These are phyloP conservation scores for Oryza coarctata DNA, from an alignment of 176 grass and related monocot species.

Conservation along the genomic window DNA sequence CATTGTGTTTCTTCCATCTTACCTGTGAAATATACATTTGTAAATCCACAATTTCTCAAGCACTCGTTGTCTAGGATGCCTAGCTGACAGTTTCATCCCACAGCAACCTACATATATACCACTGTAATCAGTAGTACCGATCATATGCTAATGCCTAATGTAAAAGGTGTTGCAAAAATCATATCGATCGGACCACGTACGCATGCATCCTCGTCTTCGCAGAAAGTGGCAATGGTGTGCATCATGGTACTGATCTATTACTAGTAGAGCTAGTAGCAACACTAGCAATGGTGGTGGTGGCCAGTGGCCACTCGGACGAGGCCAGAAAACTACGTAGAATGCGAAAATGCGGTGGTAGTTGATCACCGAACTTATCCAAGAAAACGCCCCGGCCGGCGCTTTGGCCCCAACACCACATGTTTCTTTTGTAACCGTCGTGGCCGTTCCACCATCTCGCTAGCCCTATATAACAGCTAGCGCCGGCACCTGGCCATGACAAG, in stretches of 20 bases:
- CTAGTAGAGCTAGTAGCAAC: background rate
- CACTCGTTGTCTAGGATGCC: background rate
- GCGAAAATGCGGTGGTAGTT: slow-evolving; percentile 4
- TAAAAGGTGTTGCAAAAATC: background rate
- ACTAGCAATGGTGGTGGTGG: slow-evolving; percentile 15
- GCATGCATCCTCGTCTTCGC: background rate
- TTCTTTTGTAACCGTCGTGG: slow-evolving; percentile 39
- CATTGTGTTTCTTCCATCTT: background rate
- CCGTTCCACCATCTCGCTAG: background rate
- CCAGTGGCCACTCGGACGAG: slow-evolving; percentile 44
- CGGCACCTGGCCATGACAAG: slow-evolving; percentile 25
- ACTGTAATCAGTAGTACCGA: background rate
- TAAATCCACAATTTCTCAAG: background rate
- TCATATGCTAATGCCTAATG: background rate
- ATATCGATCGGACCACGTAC: background rate
- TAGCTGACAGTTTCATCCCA: background rate
- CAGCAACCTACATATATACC: background rate
- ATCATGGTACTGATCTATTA: background rate
- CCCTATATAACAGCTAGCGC: slow-evolving; percentile 29
- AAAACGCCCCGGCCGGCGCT: background rate
- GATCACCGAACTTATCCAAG: slow-evolving; percentile 38
- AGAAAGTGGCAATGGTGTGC: background rate
- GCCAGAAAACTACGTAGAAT: slow-evolving; percentile 15
- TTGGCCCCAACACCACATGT: background rate
- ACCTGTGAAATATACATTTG: background rate